These are phyloP conservation scores for Miamiensis avidus DNA, from an alignment of 169 alveolate genomes.

Conservation along the genomic window DNA sequence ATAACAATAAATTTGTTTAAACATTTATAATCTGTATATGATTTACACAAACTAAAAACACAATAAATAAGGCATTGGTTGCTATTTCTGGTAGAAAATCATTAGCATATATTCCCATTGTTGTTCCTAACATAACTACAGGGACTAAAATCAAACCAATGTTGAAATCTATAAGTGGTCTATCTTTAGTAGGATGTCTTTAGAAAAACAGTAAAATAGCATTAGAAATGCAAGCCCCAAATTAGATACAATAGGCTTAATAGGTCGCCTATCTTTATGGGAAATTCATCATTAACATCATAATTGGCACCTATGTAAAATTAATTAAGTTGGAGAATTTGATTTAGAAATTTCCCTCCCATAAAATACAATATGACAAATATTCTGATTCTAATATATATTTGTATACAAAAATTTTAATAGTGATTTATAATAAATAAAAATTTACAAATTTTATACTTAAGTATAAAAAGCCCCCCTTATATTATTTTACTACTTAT, in stretches of 20 bases:
- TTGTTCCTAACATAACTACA: conserved; percentile 33
- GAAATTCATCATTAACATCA: conserved; percentile 40
- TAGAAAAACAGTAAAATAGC: conserved; percentile 16
- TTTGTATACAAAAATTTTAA: no score
- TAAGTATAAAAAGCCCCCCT: no score
- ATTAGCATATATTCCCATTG: conserved; percentile 31
- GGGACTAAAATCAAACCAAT: conserved; percentile 26
- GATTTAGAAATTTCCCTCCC: no score
- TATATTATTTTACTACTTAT: no score
- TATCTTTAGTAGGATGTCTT: conserved; percentile 28
- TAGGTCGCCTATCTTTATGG: conserved; percentile 30
- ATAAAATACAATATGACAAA: no score
- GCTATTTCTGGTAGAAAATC: conserved; percentile 33
- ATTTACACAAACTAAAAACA: conserved; percentile 6
- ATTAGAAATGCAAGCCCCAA: conserved; percentile 35
- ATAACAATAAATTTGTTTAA: no score
- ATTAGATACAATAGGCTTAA: conserved; percentile 15
- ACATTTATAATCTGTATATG: not conserved
- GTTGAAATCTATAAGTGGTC: conserved; percentile 36
- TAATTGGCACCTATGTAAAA: conserved; percentile 13
- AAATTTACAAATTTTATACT: no score
- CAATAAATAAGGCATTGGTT: not conserved
- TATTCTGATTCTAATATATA: no score
- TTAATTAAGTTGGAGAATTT: no score
- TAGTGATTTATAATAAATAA: no score